phyloP scores from a whole-genome alignment of 202 grass and related monocot genomes.

The Saccharum hybrid region DNA sequence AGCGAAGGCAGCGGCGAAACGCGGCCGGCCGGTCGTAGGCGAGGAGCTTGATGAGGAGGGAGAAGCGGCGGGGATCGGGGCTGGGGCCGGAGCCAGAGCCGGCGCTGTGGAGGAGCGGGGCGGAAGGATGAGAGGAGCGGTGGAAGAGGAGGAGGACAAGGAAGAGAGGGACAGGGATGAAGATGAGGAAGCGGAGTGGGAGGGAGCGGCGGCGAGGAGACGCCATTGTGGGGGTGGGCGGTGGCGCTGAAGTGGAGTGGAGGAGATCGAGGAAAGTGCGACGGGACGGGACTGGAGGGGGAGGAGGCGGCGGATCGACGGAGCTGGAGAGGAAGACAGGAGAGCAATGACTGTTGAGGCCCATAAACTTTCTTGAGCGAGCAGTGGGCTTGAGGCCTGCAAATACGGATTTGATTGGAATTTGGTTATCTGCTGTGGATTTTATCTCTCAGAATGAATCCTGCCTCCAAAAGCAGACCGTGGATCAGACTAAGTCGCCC shows the following conservation, averaged over 20 bases:
- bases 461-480: no score
- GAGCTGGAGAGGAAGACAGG: background rate
- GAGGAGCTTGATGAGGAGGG: constrained; percentile 81
- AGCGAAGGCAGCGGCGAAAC: constrained; percentile 83
- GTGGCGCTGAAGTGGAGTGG: background rate
- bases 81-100: background rate
- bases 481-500: no score
- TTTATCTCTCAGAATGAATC: no score
- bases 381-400: background rate
- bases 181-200: constrained; percentile 53
- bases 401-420: background rate
- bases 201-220: constrained; percentile 50
- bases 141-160: constrained; percentile 43
- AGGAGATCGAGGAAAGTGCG: constrained; percentile 30
- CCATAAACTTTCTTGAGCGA: background rate
- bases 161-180: constrained; percentile 58
- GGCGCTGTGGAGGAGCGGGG: background rate
- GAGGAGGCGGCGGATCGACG: constrained; percentile 3
- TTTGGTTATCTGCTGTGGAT: no score
- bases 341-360: background rate
- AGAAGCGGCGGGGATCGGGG: constrained; percentile 56
- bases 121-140: constrained; percentile 42
- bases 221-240: constrained; percentile 47
- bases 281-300: background rate
- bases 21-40: constrained; percentile 77